phyloP scores from a whole-genome alignment of 2,329 filamentous ascomycete species.

The Penicillium frequentans region DNA sequence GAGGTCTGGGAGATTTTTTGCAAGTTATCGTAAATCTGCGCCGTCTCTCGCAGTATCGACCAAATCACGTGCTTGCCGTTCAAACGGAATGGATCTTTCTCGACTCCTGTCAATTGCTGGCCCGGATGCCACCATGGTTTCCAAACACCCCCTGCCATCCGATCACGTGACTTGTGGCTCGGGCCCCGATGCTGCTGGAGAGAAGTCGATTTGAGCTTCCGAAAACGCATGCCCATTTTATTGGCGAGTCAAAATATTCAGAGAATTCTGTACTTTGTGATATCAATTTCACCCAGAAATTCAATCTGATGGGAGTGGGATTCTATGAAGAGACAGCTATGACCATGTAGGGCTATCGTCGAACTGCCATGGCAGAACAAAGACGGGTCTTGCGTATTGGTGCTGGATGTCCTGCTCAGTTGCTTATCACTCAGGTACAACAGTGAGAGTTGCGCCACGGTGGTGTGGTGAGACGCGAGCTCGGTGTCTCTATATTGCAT shows the following conservation, averaged over 20 bases:
- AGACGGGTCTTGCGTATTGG: too few species aligned
- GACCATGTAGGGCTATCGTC: too few species aligned
- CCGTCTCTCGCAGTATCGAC: neutral
- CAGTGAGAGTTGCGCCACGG: too few species aligned
- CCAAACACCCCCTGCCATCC: neutral
- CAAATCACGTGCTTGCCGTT: neutral
- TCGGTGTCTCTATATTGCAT: too few species aligned
- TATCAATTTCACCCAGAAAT: neutral
- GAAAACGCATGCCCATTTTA: neutral
- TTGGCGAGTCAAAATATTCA: neutral
- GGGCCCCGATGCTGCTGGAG: neutral
- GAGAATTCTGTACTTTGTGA: neutral
- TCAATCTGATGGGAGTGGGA: neutral
- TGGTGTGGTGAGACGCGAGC: too few species aligned
- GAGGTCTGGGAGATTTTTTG: neutral
- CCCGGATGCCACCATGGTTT: neutral
- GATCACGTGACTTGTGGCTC: neutral
- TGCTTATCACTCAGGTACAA: too few species aligned
- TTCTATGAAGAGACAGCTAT: neutral
- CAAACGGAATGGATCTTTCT: neutral
- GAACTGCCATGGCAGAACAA: too few species aligned
- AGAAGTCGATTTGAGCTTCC: neutral
- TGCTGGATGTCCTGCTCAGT: too few species aligned
- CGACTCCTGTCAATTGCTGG: neutral
- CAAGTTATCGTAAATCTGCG: neutral